A percentile compares a stretch with the other conserved stretches of the same genome.
Evolutionary conservation across 805 yeast genomes (phyloP).

Genomic region (Ogataea naganishii): DNA sequence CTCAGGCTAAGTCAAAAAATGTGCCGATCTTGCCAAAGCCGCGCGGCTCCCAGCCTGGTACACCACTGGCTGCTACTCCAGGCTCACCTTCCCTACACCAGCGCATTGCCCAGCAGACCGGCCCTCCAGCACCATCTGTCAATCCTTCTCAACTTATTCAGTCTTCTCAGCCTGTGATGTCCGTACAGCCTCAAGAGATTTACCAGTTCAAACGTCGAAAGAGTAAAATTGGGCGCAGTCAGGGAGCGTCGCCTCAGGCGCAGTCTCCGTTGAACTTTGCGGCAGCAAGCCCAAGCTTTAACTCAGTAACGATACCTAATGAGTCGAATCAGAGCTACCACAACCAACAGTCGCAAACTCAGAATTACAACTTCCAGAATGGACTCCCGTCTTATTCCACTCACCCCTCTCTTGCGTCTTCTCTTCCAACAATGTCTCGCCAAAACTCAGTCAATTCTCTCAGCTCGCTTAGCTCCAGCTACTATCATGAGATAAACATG

Average conservation of each 20-base stretch:
- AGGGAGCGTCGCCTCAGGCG: not conserved
- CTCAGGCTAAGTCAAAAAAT: conserved; percentile 15
- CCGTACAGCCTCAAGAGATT: conserved; percentile 20
- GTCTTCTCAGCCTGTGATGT: conserved; percentile 6
- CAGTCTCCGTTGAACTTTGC: not conserved
- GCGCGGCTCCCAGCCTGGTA: conserved; percentile 9
- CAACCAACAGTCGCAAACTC: not conserved
- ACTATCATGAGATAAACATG: conserved; percentile 18
- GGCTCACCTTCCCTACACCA: not conserved
- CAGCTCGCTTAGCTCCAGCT: conserved; percentile 13
- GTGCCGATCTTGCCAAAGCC: conserved; percentile 28
- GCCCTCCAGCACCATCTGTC: conserved; percentile 8
- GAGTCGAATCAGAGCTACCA: conserved; percentile 4
- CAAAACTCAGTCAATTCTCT: conserved; percentile 16
- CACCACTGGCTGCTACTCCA: conserved; percentile 17
- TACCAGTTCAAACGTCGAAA: conserved; percentile 24
- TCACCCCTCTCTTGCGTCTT: conserved; percentile 3
- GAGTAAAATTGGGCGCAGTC: conserved; percentile 10
- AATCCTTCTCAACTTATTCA: conserved; percentile 5
- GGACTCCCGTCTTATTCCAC: conserved; percentile 13
- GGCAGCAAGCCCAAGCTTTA: not conserved
- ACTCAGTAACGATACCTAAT: not conserved
- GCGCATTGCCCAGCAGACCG: conserved; percentile 3
- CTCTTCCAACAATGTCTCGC: conserved; percentile 13
- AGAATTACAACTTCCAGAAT: conserved; percentile 7